Percentiles rank a stretch among this genome's conserved stretches.
Conservation (phyloP, 768 basidiomycete species). For the Suillus discolor region DNA sequence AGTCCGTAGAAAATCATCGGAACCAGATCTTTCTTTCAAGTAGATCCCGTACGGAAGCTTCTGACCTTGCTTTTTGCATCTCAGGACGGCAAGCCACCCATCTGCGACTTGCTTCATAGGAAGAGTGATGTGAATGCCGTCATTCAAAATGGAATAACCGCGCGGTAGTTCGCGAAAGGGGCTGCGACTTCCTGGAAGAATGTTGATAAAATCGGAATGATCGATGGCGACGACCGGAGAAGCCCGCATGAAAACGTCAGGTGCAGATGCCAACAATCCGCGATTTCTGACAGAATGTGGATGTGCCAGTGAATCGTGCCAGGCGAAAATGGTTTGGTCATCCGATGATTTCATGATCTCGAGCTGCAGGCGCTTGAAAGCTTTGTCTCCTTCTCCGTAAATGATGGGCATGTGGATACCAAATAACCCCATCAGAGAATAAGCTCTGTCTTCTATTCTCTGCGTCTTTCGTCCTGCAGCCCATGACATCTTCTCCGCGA, state of each 20-base stretch:
- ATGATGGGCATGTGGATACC: conserved; percentile 16
- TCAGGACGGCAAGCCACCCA: conserved; percentile 11
- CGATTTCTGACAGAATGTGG: background rate
- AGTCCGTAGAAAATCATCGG: background rate
- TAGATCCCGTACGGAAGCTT: background rate
- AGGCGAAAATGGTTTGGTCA: conserved; percentile 18
- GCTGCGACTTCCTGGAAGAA: background rate
- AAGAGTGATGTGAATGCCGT: conserved; percentile 12
- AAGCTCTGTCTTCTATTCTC: conserved; percentile 30
- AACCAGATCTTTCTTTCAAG: background rate
- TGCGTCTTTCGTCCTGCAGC: conserved; percentile 32
- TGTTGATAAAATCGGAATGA: conserved; percentile 1
- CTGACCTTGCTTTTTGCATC: background rate
- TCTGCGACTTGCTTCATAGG: conserved; percentile 5
- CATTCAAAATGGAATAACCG: conserved; percentile 6
- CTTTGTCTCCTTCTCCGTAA: conserved; percentile 22
- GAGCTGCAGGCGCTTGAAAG: conserved; percentile 20
- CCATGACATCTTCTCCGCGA: conserved; percentile 30
- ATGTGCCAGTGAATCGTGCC: conserved; percentile 1
- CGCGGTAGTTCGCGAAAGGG: background rate
- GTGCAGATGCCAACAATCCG: conserved; percentile 9
- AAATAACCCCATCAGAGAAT: conserved; percentile 27
- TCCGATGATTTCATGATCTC: conserved; percentile 15
- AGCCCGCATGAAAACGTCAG: conserved; percentile 1
- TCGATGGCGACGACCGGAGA: conserved; percentile 4